phyloP scores from a whole-genome alignment of 495 filamentous ascomycete genomes.

The Penicillium maclennaniae region DNA sequence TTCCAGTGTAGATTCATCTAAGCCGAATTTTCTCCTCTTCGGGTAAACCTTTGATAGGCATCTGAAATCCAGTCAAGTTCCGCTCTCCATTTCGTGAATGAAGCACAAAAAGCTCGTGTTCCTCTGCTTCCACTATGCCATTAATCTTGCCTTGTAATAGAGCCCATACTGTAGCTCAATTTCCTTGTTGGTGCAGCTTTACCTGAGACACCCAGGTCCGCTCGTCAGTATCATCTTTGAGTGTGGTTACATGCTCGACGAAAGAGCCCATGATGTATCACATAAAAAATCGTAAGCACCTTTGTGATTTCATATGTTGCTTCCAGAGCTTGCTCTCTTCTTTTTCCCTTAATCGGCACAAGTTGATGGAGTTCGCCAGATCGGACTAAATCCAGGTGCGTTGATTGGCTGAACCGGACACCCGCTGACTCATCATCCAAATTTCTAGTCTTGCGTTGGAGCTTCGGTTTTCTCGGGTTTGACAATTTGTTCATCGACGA shows the following conservation, averaged over 20 bases:
- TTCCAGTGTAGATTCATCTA: neutral
- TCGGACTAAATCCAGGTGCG: conserved; percentile 15
- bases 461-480: conserved; percentile 3
- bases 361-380: neutral
- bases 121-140: conserved; percentile 38
- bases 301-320: neutral
- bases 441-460: conserved; percentile 8
- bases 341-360: neutral
- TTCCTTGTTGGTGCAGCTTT: conserved; percentile 29
- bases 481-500: neutral
- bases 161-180: conserved; percentile 40
- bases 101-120: conserved; percentile 38
- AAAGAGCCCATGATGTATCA: conserved; percentile 21
- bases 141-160: conserved; percentile 39
- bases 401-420: conserved; percentile 11
- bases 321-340: neutral
- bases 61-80: conserved; percentile 42
- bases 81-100: conserved; percentile 37
- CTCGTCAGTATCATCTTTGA: conserved; percentile 35
- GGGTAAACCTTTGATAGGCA: conserved; percentile 36
- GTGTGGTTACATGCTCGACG: conserved; percentile 31
- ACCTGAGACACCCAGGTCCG: conserved; percentile 39
- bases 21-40: conserved; percentile 31
- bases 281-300: conserved; percentile 5
- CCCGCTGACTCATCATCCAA: conserved; percentile 25